Evolutionary conservation across 2,329 filamentous ascomycete genomes (phyloP), one percentile per base, ranked within the genome.

Genomic region (Coniochaeta hoffmannii): DNA sequence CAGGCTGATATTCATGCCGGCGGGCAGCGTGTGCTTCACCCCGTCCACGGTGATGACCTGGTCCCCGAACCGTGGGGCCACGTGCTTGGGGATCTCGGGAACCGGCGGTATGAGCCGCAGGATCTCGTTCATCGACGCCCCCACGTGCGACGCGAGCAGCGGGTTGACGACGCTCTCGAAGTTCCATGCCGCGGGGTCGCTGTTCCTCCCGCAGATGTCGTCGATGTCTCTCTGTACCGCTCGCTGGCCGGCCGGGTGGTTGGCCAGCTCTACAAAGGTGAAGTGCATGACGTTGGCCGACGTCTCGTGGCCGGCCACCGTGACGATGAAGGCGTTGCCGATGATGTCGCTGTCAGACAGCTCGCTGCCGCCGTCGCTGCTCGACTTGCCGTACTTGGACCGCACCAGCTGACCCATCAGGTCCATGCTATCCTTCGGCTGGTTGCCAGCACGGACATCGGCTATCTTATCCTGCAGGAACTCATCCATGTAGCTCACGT

Each of bases 281-380:
- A 89, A 91, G 70, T 92, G 86, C 36, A 91, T 75, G 4, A 82
- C 80, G 68, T 89, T 90, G 50, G 88, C 88, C 1, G 88, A 88
- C 1, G 89, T 92, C 69, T 94, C 89, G 69, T 94, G 88, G 12
- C 89, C 89, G 0, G 89, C 89, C 1, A 92, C 75, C 58, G 82
- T 76, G 69, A 85, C 82, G 62, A 86, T 74, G 59, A 86, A 87
- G 19, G 87, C 83, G 64, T 91, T 91, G 53, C 87, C 87, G 28
- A 88, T 72, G 57, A 92, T 86, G 55, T 91, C 87, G 4, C 77
- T 76, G 59, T 85, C 80, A 5, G 71, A 76, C n/a, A 87, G 68
- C 17, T 69, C 53, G 35, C 12, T 53, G 14, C 56, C n/a, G n/a
- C n/a, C 61, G 12, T 58, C 56, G 30, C 58, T 35, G 31, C 60